Conservation (phyloP, 164 flowering plant species). For the Echeveria elegans region DNA sequence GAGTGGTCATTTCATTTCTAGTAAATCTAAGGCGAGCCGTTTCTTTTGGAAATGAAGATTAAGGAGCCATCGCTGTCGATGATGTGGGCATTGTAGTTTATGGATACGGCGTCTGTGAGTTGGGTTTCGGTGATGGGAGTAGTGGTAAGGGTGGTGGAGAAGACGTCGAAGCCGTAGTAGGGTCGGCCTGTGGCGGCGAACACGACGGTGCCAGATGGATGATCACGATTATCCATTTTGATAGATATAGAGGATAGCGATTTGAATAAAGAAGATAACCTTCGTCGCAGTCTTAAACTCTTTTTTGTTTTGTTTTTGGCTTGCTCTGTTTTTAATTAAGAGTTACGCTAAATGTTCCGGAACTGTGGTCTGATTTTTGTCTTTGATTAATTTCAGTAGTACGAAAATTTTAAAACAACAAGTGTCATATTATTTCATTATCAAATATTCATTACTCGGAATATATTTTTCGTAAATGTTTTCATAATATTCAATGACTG, state of each 20-base stretch:
- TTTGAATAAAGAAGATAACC: background rate
- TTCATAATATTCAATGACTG: no score
- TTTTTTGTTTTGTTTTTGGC: no score
- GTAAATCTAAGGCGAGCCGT: constrained; percentile 47
- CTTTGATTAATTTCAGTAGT: no score
- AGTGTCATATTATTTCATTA: no score
- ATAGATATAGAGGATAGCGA: no score
- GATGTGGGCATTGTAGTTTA: constrained; percentile 69
- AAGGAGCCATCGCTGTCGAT: constrained; percentile 30
- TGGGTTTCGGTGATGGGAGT: constrained; percentile 25
- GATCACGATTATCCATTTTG: background rate
- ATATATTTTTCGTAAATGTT: no score
- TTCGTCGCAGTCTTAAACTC: no score
- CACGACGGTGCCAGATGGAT: constrained; percentile 43
- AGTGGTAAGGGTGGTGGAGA: constrained; percentile 30
- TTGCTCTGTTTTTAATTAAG: no score
- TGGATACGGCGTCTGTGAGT: constrained; percentile 61
- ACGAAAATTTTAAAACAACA: no score
- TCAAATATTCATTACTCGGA: no score
- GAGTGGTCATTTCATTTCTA: constrained; percentile 55
- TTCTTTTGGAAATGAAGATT: constrained; percentile 58
- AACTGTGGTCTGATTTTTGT: no score
- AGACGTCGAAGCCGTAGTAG: constrained; percentile 72
- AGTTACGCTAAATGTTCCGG: no score
- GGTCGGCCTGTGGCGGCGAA: constrained; percentile 55